Percentiles rank a stretch among this genome's conserved stretches.
These are phyloP conservation scores for Harringtonia aguacate DNA, from an alignment of 2,329 filamentous ascomycete genomes.

Conservation along the genomic window DNA sequence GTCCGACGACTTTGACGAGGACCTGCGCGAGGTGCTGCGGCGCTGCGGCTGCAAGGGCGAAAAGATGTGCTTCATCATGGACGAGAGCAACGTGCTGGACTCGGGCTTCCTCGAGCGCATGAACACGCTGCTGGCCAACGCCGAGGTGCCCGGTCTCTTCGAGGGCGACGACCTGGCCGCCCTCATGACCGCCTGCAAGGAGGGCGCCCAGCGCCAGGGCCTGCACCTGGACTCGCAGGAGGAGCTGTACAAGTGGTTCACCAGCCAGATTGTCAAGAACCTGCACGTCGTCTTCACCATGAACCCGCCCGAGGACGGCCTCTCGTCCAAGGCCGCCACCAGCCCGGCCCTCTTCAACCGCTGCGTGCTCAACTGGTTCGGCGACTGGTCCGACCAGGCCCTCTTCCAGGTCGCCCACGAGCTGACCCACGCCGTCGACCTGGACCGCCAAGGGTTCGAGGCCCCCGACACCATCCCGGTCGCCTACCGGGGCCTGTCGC, in stretches of 20 bases:
- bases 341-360: slow-evolving; percentile 98
- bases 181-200: slow-evolving; percentile 98
- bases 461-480: slow-evolving; percentile 89
- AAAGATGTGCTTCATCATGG: slow-evolving; percentile 99
- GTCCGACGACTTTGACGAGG: slow-evolving; percentile 96
- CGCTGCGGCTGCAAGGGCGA: slow-evolving; percentile 95
- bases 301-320: slow-evolving; percentile 93
- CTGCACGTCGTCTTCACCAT: slow-evolving; percentile 99
- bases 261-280: slow-evolving; percentile 97
- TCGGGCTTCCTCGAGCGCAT: slow-evolving; percentile 98
- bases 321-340: slow-evolving; percentile 93
- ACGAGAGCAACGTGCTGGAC: slow-evolving; percentile 96
- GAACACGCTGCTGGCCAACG: slow-evolving; percentile 97
- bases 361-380: slow-evolving; percentile 99
- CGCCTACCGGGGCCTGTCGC: slow-evolving; percentile 72
- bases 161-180: slow-evolving; percentile 98
- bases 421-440: slow-evolving; percentile 89
- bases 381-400: slow-evolving; percentile 98
- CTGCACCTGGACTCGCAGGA: slow-evolving; percentile 93
- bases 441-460: slow-evolving; percentile 76
- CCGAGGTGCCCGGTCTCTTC: slow-evolving; percentile 97
- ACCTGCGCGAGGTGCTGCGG: slow-evolving; percentile 84
- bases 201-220: slow-evolving; percentile 92
- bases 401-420: slow-evolving; percentile 96
- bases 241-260: slow-evolving; percentile 99